Percentiles rank a stretch among this genome's conserved stretches.
phyloP scores from a whole-genome alignment of 164 flowering plant species.

The Stephania yunnanensis region DNA sequence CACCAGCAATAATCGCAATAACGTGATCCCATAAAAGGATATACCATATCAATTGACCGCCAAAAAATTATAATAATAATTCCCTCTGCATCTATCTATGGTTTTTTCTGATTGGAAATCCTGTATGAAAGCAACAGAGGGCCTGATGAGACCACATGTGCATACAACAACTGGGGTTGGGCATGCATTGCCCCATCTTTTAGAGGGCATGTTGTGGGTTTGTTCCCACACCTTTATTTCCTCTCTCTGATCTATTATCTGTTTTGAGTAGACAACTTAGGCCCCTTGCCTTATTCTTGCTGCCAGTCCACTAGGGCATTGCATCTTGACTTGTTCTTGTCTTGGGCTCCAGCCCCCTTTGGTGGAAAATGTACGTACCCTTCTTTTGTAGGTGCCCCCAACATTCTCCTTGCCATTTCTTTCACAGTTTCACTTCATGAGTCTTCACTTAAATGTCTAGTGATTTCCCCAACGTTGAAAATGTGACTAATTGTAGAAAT shows the following conservation, averaged over 20 bases:
- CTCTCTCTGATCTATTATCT: conserved; percentile 12
- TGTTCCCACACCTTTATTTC: conserved; percentile 1
- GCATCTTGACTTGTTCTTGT: conserved; percentile 12
- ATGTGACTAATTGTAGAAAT: no score
- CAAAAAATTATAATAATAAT: background rate
- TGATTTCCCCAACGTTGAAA: no score
- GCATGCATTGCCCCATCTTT: conserved; percentile 14
- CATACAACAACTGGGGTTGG: conserved; percentile 6
- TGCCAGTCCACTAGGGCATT: conserved; percentile 10
- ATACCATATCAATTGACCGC: background rate
- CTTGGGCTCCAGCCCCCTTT: conserved; percentile 12
- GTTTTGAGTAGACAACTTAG: conserved; percentile 7
- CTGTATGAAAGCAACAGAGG: background rate
- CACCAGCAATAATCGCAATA: background rate
- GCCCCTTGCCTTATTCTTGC: conserved; percentile 18
- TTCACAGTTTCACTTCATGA: background rate
- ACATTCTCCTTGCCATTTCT: background rate
- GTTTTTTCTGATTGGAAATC: conserved; percentile 2
- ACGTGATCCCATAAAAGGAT: background rate
- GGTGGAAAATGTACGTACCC: conserved; percentile 4
- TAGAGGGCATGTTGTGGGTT: conserved; percentile 5
- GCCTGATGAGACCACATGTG: background rate
- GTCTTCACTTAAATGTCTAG: background rate
- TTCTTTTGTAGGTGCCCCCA: background rate
- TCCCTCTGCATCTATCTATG: background rate